phyloP scores from a whole-genome alignment of 192 early-diverging fungal species.

The Phlyctochytrium planicorne region DNA sequence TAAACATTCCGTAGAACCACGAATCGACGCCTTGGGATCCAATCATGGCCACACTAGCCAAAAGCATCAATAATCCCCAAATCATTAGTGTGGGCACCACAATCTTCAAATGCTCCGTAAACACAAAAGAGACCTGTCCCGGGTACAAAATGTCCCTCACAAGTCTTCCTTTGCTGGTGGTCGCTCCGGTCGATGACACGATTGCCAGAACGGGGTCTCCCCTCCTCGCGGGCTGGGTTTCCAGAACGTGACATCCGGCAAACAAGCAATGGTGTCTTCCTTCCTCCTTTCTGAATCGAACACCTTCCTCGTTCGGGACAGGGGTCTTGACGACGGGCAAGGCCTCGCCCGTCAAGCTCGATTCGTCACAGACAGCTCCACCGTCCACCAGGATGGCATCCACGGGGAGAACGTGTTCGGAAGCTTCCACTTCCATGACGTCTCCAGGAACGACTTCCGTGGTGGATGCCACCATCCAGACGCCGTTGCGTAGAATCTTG shows the following conservation, averaged over 20 bases:
- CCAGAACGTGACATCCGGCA: constrained; percentile 66
- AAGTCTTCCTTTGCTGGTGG: constrained; percentile 66
- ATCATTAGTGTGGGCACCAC: constrained; percentile 64
- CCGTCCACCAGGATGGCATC: constrained; percentile 70
- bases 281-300: constrained; percentile 20
- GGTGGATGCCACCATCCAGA: constrained; percentile 52
- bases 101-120: constrained; percentile 75
- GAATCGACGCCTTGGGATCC: constrained; percentile 53
- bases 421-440: constrained; percentile 53
- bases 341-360: constrained; percentile 74
- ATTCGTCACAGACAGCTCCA: constrained; percentile 73
- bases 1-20: constrained; percentile 77
- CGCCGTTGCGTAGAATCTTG: constrained; percentile 53
- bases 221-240: constrained; percentile 37
- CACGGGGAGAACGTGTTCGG: constrained; percentile 55
- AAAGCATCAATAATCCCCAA: constrained; percentile 62
- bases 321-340: constrained; percentile 76
- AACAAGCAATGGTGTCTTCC: constrained; percentile 58
- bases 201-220: constrained; percentile 49
- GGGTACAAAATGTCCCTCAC: constrained; percentile 79
- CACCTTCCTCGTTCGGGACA: constrained; percentile 52
- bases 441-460: constrained; percentile 69
- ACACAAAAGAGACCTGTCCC: constrained; percentile 67
- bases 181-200: constrained; percentile 65
- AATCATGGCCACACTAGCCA: constrained; percentile 24